Conservation (phyloP, 2,329 filamentous ascomycete genomes). For the Monilinia laxa region DNA sequence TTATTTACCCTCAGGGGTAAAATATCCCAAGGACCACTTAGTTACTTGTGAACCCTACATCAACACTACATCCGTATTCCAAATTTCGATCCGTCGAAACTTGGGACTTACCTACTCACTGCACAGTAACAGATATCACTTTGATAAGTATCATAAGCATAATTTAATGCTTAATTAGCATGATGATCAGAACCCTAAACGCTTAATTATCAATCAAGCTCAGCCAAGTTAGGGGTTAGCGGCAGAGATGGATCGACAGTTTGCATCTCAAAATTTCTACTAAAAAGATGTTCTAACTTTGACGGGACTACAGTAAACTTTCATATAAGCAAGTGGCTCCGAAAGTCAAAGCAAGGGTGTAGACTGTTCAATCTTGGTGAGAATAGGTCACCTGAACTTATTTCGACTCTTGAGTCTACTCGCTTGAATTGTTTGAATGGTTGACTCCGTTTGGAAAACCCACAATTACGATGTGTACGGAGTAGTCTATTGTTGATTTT, state of each 20-base stretch:
- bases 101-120: no score
- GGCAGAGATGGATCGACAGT: slow-evolving; percentile 2
- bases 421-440: slow-evolving; percentile 10
- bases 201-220: slow-evolving; percentile 8
- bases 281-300: not conserved
- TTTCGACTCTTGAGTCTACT: not conserved
- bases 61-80: slow-evolving; percentile 4
- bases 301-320: not conserved
- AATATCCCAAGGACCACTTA: not conserved
- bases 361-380: not conserved
- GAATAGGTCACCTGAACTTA: not conserved
- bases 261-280: not conserved
- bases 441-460: not conserved
- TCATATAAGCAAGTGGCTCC: not conserved
- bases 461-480: slow-evolving; percentile 13
- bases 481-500: not conserved
- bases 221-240: not conserved
- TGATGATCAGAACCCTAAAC: not conserved
- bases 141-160: slow-evolving; percentile 2
- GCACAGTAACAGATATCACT: no score
- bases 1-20: not conserved
- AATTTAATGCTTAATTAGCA: slow-evolving; percentile 16
- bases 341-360: slow-evolving; percentile 8
- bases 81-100: slow-evolving; percentile 8
- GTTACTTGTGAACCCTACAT: not conserved